Base-by-base conservation (phyloP, 2,329 filamentous ascomycete species). In the Septoria petroselini region DNA sequence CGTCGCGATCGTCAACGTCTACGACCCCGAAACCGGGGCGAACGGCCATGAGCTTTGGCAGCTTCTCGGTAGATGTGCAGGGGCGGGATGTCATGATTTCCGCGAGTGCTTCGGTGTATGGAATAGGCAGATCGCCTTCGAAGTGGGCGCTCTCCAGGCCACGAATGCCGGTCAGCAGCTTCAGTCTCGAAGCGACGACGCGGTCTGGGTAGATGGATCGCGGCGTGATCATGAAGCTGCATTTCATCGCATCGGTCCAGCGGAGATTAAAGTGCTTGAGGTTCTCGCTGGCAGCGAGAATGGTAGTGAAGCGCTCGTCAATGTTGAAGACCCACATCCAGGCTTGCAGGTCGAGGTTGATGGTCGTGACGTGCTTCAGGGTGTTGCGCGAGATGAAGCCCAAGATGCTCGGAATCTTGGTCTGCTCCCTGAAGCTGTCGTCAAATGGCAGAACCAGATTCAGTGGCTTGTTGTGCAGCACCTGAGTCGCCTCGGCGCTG, bases 401-500 rank as follows among this genome's bases (percentile, higher is more conserved):
- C 18, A 62, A 43, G 35, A 58, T 34, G 27, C 51, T 53, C 8
- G 59, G 56, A n/a, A 55, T 43, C 14, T 45, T 33, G 18, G 41
- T 39, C 12, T 46, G 19, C 6, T 46, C 17, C 2, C 38, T 7
- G 52, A 55, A 44, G 31, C 25, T 44, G 39, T 51, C 37, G 23
- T 43, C 40, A 31, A 41, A 39, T 3, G 61, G 59, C 42, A 56
- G 53, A 14, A 34, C 29, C 44, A 63, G 39, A 33, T 56, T 52
- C 31, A 70, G 58, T 1, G 65, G 58, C 51, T 65, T 65, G 23
- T 53, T 52, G 50, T 58, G 57, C 15, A 70, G 58, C 11, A 65
- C 44, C 11, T 54, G 21, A 7, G 55, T 47, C 3, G 65, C 64
- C 48, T 71, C 68, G 4, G 41, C 19, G n/a, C 54, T 54, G 52